Evolutionary conservation across 2,329 filamentous ascomycete species (phyloP).

Genomic region (Exophiala sp.): DNA sequence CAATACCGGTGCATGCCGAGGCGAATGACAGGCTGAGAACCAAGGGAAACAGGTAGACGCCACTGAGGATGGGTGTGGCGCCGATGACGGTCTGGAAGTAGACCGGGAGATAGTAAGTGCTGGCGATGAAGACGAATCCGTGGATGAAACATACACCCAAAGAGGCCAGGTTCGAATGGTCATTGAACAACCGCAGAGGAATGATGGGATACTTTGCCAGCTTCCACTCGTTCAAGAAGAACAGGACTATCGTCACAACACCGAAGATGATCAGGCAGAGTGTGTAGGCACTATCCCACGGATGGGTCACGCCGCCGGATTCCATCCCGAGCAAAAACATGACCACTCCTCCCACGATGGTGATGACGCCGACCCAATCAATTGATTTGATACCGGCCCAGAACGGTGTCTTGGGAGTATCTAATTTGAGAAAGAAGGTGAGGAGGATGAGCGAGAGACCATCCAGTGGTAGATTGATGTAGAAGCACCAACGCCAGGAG

Average conservation of each 20-base stretch:
- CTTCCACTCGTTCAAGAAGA: slow-evolving; percentile 56
- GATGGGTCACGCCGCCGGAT: slow-evolving; percentile 57
- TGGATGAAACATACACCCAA: slow-evolving; percentile 66
- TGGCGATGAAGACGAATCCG: slow-evolving; percentile 69
- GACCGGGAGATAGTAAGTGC: slow-evolving; percentile 72
- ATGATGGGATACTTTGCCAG: slow-evolving; percentile 60
- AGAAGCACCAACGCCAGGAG: slow-evolving; percentile 44
- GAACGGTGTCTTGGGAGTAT: slow-evolving; percentile 56
- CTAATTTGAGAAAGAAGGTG: slow-evolving; percentile 55
- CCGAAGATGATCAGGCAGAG: slow-evolving; percentile 48
- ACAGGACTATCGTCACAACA: slow-evolving; percentile 38
- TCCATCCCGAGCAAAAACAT: slow-evolving; percentile 67
- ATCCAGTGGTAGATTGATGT: slow-evolving; percentile 58
- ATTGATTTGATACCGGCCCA: slow-evolving; percentile 54
- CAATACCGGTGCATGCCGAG: slow-evolving; percentile 57
- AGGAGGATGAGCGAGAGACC: slow-evolving; percentile 55
- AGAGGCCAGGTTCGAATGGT: slow-evolving; percentile 45
- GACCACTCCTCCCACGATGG: slow-evolving; percentile 58
- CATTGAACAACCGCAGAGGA: slow-evolving; percentile 45
- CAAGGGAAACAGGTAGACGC: slow-evolving; percentile 67
- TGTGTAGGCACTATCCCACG: slow-evolving; percentile 47
- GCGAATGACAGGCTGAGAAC: slow-evolving; percentile 61
- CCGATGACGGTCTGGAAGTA: slow-evolving; percentile 76
- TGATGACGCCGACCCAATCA: slow-evolving; percentile 58
- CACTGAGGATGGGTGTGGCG: slow-evolving; percentile 62